A percentile compares a stretch with the other conserved stretches of the same genome.
These are phyloP conservation scores for Raffaelea albimanens DNA, from an alignment of 2,329 filamentous ascomycete species.

Conservation along the genomic window DNA sequence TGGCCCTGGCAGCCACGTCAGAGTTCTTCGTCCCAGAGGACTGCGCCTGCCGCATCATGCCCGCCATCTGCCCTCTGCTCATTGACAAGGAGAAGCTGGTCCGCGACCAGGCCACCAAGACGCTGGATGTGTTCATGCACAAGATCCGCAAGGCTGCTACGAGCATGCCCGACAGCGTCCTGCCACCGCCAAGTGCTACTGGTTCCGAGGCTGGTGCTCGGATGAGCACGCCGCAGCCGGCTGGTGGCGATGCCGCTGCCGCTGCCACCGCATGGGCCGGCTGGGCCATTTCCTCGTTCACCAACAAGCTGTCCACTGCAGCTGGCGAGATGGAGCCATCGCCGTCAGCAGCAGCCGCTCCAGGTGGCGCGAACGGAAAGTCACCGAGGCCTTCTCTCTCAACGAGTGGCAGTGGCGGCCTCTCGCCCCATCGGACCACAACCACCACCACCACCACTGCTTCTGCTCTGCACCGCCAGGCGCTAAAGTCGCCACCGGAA, in stretches of 20 bases:
- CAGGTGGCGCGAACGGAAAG: background rate
- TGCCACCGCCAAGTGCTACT: constrained; percentile 56
- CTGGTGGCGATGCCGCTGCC: constrained; percentile 13
- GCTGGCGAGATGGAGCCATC: constrained; percentile 72
- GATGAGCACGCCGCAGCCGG: constrained; percentile 67
- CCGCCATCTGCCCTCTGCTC: constrained; percentile 71
- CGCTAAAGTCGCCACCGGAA: constrained; percentile 41
- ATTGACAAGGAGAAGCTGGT: constrained; percentile 95
- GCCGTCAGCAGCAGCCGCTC: constrained; percentile 15
- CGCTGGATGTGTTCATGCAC: constrained; percentile 75
- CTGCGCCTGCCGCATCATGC: constrained; percentile 73
- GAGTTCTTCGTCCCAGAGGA: constrained; percentile 89
- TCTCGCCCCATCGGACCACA: constrained; percentile 16
- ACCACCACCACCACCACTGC: constrained; percentile 37
- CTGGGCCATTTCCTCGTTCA: constrained; percentile 98
- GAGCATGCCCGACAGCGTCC: constrained; percentile 68
- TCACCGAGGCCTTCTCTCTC: too few relatives aligned
- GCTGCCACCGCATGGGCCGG: constrained; percentile 67
- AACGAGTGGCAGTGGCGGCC: too few relatives aligned
- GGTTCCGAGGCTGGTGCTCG: constrained; percentile 44
- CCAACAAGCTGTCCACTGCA: constrained; percentile 79
- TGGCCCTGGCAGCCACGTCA: constrained; percentile 75
- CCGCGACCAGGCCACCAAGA: constrained; percentile 84
- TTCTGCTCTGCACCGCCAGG: constrained; percentile 51
- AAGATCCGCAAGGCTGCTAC: constrained; percentile 71